Evolutionary conservation across 129 eudicot genomes (phyloP).

Genomic region (Saposhnikovia divaricata): DNA sequence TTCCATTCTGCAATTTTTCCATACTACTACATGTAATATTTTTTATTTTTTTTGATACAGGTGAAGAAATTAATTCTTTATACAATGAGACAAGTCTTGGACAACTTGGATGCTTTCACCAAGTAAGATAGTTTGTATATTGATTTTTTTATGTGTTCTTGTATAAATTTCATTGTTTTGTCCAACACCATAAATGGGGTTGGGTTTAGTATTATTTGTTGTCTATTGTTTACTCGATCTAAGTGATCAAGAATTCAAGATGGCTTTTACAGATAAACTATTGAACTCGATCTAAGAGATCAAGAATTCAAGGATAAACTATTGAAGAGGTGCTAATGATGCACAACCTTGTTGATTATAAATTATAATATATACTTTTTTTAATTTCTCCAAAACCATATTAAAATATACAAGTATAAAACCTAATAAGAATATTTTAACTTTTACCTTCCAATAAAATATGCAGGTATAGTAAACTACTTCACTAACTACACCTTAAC

Average conservation of each 20-base stretch:
- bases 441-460: not conserved
- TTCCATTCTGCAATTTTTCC: too few species aligned
- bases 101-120: not conserved
- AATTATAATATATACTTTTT: too few species aligned
- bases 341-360: not conserved
- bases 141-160: not conserved
- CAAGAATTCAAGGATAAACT: not conserved
- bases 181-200: not conserved
- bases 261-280: not conserved
- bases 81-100: slow-evolving; percentile 10
- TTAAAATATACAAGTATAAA: too few species aligned
- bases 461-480: not conserved
- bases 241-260: too few species aligned
- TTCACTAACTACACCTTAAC: not conserved
- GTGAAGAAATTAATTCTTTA: slow-evolving; percentile 14
- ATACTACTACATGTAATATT: not conserved
- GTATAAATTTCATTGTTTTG: not conserved
- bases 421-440: too few species aligned
- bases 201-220: not conserved
- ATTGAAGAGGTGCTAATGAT: not conserved
- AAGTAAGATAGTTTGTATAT: slow-evolving; percentile 3
- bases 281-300: not conserved
- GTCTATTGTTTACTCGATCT: not conserved
- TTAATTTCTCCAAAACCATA: not conserved
- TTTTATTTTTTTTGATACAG: slow-evolving; percentile 1